Percentiles rank a stretch among this genome's conserved stretches.
Conservation (phyloP, 2,329 filamentous ascomycete species). For the Aspergillus melleus region DNA sequence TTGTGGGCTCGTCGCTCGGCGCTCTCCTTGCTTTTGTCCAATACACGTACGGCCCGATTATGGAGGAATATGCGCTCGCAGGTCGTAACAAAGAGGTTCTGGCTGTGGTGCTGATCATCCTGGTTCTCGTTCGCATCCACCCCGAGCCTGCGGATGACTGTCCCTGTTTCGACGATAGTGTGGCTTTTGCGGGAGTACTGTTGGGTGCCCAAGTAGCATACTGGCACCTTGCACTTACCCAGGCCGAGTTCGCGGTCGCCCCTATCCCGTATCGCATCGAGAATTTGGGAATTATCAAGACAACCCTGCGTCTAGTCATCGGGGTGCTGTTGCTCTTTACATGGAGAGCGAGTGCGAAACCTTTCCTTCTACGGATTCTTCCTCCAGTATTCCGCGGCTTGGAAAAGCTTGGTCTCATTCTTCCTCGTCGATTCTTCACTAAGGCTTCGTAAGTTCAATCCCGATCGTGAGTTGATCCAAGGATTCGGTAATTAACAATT, state of each 20-base stretch:
- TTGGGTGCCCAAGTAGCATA: slow-evolving; percentile 80
- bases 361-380: slow-evolving; percentile 70
- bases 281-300: slow-evolving; percentile 65
- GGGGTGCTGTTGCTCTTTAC: slow-evolving; percentile 82
- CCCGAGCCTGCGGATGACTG: slow-evolving; percentile 96
- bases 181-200: slow-evolving; percentile 86
- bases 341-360: slow-evolving; percentile 90
- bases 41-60: slow-evolving; percentile 54
- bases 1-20: slow-evolving; percentile 76
- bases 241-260: slow-evolving; percentile 55
- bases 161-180: slow-evolving; percentile 94
- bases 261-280: slow-evolving; percentile 66
- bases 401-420: slow-evolving; percentile 72
- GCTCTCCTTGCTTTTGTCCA: slow-evolving; percentile 61
- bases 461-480: background rate
- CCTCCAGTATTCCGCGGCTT: slow-evolving; percentile 86
- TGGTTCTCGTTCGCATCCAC: slow-evolving; percentile 81
- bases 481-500: background rate
- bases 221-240: slow-evolving; percentile 73
- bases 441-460: slow-evolving; percentile 65
- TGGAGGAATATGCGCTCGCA: slow-evolving; percentile 71
- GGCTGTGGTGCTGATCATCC: slow-evolving; percentile 64
- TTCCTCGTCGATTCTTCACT: slow-evolving; percentile 89
- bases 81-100: slow-evolving; percentile 66
- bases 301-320: slow-evolving; percentile 67